These are phyloP conservation scores for Bruguiera hainesii DNA, from an alignment of 441 rosid genomes.

Conservation along the genomic window DNA sequence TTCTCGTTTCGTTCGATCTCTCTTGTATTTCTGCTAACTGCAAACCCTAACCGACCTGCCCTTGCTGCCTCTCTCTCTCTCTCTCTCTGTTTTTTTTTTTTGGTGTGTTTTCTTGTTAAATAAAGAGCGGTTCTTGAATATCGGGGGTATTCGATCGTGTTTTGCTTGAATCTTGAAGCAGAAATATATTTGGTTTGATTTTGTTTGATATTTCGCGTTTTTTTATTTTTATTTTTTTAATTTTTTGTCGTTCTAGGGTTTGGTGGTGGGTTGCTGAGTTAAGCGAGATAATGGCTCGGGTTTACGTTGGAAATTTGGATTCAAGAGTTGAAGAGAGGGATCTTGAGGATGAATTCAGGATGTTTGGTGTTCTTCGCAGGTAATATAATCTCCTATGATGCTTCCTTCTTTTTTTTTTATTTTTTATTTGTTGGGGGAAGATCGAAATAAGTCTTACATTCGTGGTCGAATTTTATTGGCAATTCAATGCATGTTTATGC, in stretches of 20 bases:
- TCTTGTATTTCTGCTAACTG: too few species aligned
- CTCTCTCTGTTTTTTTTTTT: too few species aligned
- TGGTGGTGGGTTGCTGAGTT: slow-evolving; percentile 15
- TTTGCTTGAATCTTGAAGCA: neutral
- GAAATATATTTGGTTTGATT: too few species aligned
- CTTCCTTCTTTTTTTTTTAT: neutral
- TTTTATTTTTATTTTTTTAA: neutral
- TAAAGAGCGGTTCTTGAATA: neutral
- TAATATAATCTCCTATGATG: slow-evolving; percentile 1
- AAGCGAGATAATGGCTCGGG: slow-evolving; percentile 46
- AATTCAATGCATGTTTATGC: neutral
- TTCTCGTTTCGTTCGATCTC: too few species aligned
- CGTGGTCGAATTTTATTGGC: neutral
- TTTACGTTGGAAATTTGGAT: slow-evolving; percentile 78
- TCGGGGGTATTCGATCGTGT: neutral
- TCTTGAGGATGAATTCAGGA: slow-evolving; percentile 75
- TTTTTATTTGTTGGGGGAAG: too few species aligned
- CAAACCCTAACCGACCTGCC: too few species aligned
- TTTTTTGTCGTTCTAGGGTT: neutral
- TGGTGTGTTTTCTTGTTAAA: too few species aligned
- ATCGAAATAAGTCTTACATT: neutral
- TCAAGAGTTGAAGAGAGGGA: slow-evolving; percentile 69
- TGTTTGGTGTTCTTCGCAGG: slow-evolving; percentile 74
- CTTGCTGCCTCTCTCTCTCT: too few species aligned
- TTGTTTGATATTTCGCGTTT: neutral